Evolutionary conservation across 2,329 filamentous ascomycete species (phyloP).

Genomic region (Trichoderma atroviride): DNA sequence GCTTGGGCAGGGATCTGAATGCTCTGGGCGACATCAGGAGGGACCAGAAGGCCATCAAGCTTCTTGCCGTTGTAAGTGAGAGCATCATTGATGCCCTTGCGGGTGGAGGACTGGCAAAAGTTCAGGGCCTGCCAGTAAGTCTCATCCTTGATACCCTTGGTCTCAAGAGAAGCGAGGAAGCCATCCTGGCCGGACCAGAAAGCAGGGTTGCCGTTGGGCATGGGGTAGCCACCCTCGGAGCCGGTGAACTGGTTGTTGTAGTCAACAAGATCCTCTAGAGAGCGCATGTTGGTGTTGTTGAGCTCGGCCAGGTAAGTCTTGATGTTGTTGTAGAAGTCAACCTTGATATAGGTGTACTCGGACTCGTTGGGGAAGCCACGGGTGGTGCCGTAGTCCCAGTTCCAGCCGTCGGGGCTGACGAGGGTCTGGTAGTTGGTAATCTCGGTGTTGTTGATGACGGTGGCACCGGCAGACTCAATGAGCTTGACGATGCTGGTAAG

Average conservation of each 20-base stretch:
- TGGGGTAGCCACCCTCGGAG: slow-evolving; percentile 66
- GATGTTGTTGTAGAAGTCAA: slow-evolving; percentile 68
- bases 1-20: slow-evolving; percentile 74
- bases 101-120: slow-evolving; percentile 61
- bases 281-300: slow-evolving; percentile 60
- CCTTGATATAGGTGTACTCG: slow-evolving; percentile 73
- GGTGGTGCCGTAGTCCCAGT: slow-evolving; percentile 69
- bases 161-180: slow-evolving; percentile 64
- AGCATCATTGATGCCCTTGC: slow-evolving; percentile 71
- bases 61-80: slow-evolving; percentile 50
- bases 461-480: slow-evolving; percentile 64
- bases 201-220: slow-evolving; percentile 57
- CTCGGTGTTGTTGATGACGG: slow-evolving; percentile 70
- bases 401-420: slow-evolving; percentile 68
- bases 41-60: slow-evolving; percentile 68
- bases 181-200: slow-evolving; percentile 73
- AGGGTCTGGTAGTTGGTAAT: slow-evolving; percentile 64
- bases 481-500: slow-evolving; percentile 53
- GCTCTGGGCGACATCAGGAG: slow-evolving; percentile 67
- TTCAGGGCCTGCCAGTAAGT: slow-evolving; percentile 68
- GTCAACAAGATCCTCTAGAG: slow-evolving; percentile 66
- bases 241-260: slow-evolving; percentile 67
- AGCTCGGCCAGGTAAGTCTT: slow-evolving; percentile 64
- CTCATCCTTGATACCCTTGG: slow-evolving; percentile 62
- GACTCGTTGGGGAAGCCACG: slow-evolving; percentile 71